Evolutionary conservation across 2,329 filamentous ascomycete genomes (phyloP), one percentile per base, ranked within the genome.

Genomic region (Diplocarpon mali): DNA sequence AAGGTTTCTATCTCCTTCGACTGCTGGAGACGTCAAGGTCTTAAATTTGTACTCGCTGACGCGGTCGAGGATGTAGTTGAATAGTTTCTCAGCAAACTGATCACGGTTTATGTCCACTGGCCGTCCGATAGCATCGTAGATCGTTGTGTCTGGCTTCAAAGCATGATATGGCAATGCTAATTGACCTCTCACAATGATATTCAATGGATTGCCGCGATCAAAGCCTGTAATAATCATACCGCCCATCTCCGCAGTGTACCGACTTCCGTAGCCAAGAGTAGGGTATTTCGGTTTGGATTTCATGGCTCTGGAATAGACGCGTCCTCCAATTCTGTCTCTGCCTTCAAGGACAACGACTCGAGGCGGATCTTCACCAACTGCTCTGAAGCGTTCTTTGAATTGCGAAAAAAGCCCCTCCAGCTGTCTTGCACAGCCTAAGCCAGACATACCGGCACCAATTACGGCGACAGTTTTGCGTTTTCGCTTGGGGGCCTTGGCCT

Each of bases 181-280:
- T 64, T 98, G 93, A 13, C 86, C 89, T 53, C 92, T 81, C 45
- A 98, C 80, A 48, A 98, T 78, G 39, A 89, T 78, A 61, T 95
- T 93, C 55, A 98, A 68, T 5, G 92, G 92, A 57, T 98, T 98
- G 14, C 93, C 93, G 53, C 86, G 78, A 54, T 96, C 88, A 61
- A 96, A 98, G 0, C 92, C 92, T 29, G 93, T 95, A 49, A 98
- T 88, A 48, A 98, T 96, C 72, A 98, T 95, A 44, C 90, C 92
- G 24, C 92, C 92, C 80, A 95, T 93, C 63, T 98, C 92, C 28
- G 87, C 92, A 15, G 89, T 96, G 59, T 83, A 83, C 40, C 78
- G 69, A 49, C 71, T 74, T 8, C 69, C 72, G 66, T 75, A 62
- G 72, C 76, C 48, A 9, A 63, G 65, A 69, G 57, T 60, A 70